Base-by-base conservation (phyloP, 192 early-diverging fungal genomes). In the Gigaspora rosea region DNA sequence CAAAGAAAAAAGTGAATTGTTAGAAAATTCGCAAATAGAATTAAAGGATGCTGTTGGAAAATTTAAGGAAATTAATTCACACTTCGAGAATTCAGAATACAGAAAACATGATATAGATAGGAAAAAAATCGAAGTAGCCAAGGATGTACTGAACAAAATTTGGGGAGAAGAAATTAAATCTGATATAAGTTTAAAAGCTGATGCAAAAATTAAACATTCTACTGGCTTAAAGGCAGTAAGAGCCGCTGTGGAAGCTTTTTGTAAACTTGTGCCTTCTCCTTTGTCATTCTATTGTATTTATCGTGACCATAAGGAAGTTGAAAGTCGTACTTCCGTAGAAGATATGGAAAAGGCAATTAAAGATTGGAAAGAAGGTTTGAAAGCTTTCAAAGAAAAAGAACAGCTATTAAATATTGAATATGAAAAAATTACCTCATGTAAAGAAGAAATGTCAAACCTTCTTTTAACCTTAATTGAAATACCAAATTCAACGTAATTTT, bases 301-400 rank as follows among this genome's bases (percentile, higher is more conserved):
- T 69, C 48, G 36, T 3, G 67, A 49, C 22, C n/a, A n/a, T 22
- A 12, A 32, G 12, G 67, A 46, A 69, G 18, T 20, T 69, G 7
- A 50, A 47, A 20, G 6, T 18, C 67, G 67, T 22, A 12, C 18
- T 50, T 69, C 67, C 41, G 41, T 69, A 20, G 16, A 20, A 13
- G 67, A 69, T 50, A 69, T 69, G 36, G 67, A 69, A 48, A 69
- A 20, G 11, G 5, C 2, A 69, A 69, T 69, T 49, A 13, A 69
- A 48, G 6, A 12, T 49, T 69, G 47, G 22, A 49, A 10, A 12
- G 41, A 69, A 49, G 67, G 15, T 4, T 69, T 69, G 9, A 27
- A 47, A 69, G 36, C 1, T 12, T 47, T 46, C 41, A 15, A 69
- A 46, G 48, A 47, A 49, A 46, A 48, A 50, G 10, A 49, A 49